These are phyloP conservation scores for Coemansia sp. DNA, from an alignment of 192 early-diverging fungal species.

Conservation along the genomic window DNA sequence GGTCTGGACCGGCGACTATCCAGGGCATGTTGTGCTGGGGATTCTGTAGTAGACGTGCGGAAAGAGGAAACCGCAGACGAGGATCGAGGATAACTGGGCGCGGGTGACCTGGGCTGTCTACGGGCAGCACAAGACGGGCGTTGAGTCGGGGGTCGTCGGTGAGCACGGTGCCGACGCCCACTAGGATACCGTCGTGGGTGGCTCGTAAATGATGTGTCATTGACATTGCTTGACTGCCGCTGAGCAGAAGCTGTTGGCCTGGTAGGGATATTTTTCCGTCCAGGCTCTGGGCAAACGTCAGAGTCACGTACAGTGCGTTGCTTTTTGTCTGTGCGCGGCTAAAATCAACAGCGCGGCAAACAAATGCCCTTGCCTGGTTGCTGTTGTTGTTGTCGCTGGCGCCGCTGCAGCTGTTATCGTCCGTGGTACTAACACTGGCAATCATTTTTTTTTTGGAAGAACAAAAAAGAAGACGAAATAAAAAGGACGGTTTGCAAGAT, in stretches of 20 bases:
- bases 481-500: not conserved
- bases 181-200: slow-evolving; percentile 78
- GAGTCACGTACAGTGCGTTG: slow-evolving; percentile 61
- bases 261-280: slow-evolving; percentile 73
- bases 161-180: slow-evolving; percentile 80
- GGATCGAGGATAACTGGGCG: slow-evolving; percentile 82
- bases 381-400: not conserved
- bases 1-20: slow-evolving; percentile 54
- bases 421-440: too few species aligned
- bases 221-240: slow-evolving; percentile 68
- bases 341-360: not conserved
- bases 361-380: slow-evolving; percentile 18
- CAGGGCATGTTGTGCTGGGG: slow-evolving; percentile 55
- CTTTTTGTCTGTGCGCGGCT: slow-evolving; percentile 2
- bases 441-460: too few species aligned
- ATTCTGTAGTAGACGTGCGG: slow-evolving; percentile 57
- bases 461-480: not conserved
- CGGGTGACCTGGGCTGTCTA: slow-evolving; percentile 41
- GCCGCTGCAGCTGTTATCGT: too few species aligned
- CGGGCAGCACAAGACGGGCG: slow-evolving; percentile 19
- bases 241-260: slow-evolving; percentile 66
- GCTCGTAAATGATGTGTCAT: slow-evolving; percentile 80
- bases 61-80: slow-evolving; percentile 60
- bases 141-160: slow-evolving; percentile 78
- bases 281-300: slow-evolving; percentile 89